Base-by-base conservation (phyloP, 441 rosid genomes). In the Macaranga tanarius region DNA sequence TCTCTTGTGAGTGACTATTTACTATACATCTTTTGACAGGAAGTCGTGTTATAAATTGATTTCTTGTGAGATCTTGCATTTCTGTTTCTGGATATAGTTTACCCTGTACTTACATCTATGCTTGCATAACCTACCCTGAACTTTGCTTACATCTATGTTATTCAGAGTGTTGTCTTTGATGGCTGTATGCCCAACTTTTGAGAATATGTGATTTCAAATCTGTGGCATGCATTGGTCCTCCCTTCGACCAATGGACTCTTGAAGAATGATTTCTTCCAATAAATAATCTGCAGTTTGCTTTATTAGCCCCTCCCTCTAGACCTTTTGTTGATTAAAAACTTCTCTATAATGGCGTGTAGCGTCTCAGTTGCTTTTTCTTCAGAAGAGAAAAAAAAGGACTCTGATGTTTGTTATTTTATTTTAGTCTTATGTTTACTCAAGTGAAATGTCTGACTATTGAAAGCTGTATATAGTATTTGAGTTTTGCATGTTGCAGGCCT, bases 1-100 rank as follows among this genome's bases (percentile, higher is more conserved):
- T 89, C 98, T 71, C 79, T 77, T 73, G 99, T 95, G 85, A 89
- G 97, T 88, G 84, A 80, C 76, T 66, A 23, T 77, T 60, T 42
- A 34, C 56, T 48, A 9, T 20, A 11, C 9, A 42, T 66, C 8
- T 2, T 65, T 45, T 10, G 56, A 42, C 56, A 23, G 64, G 22
- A 44, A 44, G 17, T 44, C 2, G 25, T 10, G 8, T 51, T 17
- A 22, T 23, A 5, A 20, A 34, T 62, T 51, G 51, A 19, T 56
- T 65, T 28, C 62, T 66, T 64, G 20, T 44, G 23, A 65, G 38
- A 38, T 26, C 17, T 47, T 66, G 25, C 50, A 8, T 38, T 15
- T 45, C 47, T 5, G 5, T 28, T 12, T 44, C 1, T 42, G 25
- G 19, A 44, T 45, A 25, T 2, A 57, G 22, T 26, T 23, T 66